These are phyloP conservation scores for Ehretia macrophylla DNA, from an alignment of 257 asterid species.

Conservation along the genomic window DNA sequence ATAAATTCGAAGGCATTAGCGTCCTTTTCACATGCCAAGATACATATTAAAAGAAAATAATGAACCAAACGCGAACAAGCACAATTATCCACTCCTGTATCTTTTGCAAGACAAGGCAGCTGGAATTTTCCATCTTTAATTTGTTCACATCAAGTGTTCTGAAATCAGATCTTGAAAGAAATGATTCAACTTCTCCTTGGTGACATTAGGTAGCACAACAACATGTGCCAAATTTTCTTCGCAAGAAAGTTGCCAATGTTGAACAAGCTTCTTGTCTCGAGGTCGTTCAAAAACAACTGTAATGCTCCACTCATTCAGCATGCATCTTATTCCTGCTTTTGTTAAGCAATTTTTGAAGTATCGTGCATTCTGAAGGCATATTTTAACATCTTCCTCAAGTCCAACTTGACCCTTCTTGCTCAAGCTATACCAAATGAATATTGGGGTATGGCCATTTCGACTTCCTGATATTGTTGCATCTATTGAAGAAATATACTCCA, in stretches of 20 bases:
- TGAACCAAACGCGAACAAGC: too few species aligned
- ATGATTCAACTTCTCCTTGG: conserved; percentile 11
- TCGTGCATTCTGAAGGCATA: conserved; percentile 15
- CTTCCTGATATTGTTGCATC: conserved; percentile 33
- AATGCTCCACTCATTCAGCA: conserved; percentile 21
- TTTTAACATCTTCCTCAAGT: conserved; percentile 8
- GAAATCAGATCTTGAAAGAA: conserved; percentile 10
- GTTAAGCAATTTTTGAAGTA: conserved; percentile 20
- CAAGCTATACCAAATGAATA: conserved; percentile 24
- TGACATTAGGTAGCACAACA: conserved; percentile 19
- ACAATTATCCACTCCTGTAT: background rate
- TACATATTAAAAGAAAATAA: too few species aligned
- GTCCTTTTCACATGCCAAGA: too few species aligned
- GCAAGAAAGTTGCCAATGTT: conserved; percentile 28
- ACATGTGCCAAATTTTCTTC: conserved; percentile 26
- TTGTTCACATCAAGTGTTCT: too few species aligned
- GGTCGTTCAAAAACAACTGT: conserved; percentile 27
- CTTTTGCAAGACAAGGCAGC: background rate
- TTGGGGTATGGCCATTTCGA: conserved; percentile 22
- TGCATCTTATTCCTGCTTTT: conserved; percentile 16
- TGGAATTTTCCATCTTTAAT: too few species aligned
- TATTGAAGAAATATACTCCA: conserved; percentile 17
- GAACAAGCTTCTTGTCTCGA: conserved; percentile 14
- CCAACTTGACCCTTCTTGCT: conserved; percentile 19
- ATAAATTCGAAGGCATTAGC: too few species aligned